Percentiles rank a stretch among this genome's conserved stretches.
These are phyloP conservation scores for Moricandia arvensis DNA, from an alignment of 345 rosid species.

Conservation along the genomic window DNA sequence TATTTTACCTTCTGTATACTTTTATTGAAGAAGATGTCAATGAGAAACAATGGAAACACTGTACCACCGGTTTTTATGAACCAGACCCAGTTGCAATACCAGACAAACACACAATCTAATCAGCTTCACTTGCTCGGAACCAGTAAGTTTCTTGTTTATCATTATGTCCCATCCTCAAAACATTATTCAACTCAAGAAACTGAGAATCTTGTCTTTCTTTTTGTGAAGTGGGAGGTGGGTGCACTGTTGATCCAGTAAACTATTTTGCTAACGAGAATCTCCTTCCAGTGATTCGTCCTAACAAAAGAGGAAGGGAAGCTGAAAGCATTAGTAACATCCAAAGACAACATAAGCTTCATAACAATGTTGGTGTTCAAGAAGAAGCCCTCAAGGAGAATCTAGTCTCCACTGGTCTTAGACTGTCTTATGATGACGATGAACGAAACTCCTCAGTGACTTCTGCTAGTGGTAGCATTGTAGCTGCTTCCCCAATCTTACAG, in stretches of 20 bases:
- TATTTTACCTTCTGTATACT: not conserved
- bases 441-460: constrained; percentile 66
- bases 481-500: constrained; percentile 43
- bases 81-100: constrained; percentile 53
- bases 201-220: constrained; percentile 1
- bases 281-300: constrained; percentile 35
- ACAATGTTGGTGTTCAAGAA: constrained; percentile 46
- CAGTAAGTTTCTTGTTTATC: constrained; percentile 42
- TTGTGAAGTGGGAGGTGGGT: constrained; percentile 45
- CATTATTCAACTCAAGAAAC: not conserved
- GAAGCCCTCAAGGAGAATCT: constrained; percentile 53
- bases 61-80: constrained; percentile 49
- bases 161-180: not conserved
- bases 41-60: constrained; percentile 56
- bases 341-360: constrained; percentile 42
- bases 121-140: constrained; percentile 59
- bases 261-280: constrained; percentile 44
- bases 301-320: constrained; percentile 56
- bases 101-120: constrained; percentile 45
- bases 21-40: constrained; percentile 30
- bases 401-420: constrained; percentile 66
- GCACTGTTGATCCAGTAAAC: constrained; percentile 45
- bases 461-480: constrained; percentile 47
- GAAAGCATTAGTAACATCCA: constrained; percentile 34
- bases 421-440: constrained; percentile 68